These are phyloP conservation scores for Monilinia fructicola DNA, from an alignment of 2,329 filamentous ascomycete genomes.

Conservation along the genomic window DNA sequence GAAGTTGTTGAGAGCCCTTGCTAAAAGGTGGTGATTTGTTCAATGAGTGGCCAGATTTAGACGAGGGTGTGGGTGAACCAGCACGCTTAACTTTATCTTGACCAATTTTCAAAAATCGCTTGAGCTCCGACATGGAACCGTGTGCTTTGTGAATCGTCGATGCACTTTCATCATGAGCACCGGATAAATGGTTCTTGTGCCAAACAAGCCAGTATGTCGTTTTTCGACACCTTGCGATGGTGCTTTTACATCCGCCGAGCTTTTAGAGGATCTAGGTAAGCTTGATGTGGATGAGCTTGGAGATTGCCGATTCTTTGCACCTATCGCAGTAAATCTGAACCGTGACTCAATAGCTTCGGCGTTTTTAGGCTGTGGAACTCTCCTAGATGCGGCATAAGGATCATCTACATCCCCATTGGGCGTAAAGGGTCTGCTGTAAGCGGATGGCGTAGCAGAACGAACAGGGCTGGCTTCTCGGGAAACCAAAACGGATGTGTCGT, in stretches of 20 bases:
- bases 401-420: constrained; percentile 79
- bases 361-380: constrained; percentile 66
- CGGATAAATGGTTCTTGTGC: constrained; percentile 47
- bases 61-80: constrained; percentile 59
- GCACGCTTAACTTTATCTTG: constrained; percentile 67
- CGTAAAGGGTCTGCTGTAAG: constrained; percentile 72
- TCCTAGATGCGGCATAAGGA: constrained; percentile 80
- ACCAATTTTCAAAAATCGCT: constrained; percentile 90
- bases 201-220: constrained; percentile 49
- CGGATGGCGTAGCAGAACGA: constrained; percentile 59
- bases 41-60: constrained; percentile 44
- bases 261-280: constrained; percentile 46
- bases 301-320: constrained; percentile 66
- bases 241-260: constrained; percentile 44
- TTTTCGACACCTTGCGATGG: constrained; percentile 50
- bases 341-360: constrained; percentile 70
- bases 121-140: constrained; percentile 90
- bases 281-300: constrained; percentile 54
- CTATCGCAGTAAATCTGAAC: constrained; percentile 70
- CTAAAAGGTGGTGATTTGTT: constrained; percentile 50
- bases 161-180: constrained; percentile 48
- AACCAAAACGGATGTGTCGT: constrained; percentile 51
- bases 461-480: constrained; percentile 66
- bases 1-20: constrained; percentile 62
- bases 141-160: constrained; percentile 55